Conservation (phyloP, 2,329 filamentous ascomycete species). For the Phialocephala subalpina region DNA sequence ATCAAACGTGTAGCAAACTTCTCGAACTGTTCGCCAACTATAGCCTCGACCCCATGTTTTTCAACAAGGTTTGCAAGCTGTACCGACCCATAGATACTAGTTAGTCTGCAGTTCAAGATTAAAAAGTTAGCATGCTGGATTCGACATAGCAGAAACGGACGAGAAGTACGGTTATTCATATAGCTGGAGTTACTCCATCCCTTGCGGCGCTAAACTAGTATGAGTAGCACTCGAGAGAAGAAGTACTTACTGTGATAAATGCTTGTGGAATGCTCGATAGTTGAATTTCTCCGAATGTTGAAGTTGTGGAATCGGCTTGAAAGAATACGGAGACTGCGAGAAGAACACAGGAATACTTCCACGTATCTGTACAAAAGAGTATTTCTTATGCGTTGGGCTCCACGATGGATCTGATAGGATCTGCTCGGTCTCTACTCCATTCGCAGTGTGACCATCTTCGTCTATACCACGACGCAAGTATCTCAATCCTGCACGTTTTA, state of each 20-base stretch:
- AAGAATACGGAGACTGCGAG: conserved; percentile 90
- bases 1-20: conserved; percentile 73
- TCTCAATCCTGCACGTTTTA: conserved; percentile 84
- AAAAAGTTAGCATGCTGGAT: not conserved
- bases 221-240: not conserved
- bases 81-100: conserved; percentile 74
- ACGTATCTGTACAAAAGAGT: conserved; percentile 87
- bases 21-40: conserved; percentile 82
- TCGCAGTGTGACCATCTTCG: conserved; percentile 87
- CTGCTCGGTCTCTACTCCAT: conserved; percentile 94
- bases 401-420: conserved; percentile 79
- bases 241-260: conserved; percentile 67
- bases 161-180: not conserved
- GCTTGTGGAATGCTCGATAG: conserved; percentile 76
- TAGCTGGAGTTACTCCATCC: not conserved
- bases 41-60: conserved; percentile 82
- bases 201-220: not conserved
- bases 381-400: conserved; percentile 67
- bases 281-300: conserved; percentile 86
- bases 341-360: conserved; percentile 96
- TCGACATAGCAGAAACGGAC: not conserved
- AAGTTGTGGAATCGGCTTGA: conserved; percentile 85
- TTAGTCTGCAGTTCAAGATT: conserved; percentile 49
- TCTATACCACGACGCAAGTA: conserved; percentile 92
- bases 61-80: conserved; percentile 89